A percentile compares a stretch with the other conserved stretches of the same genome.
Conservation (phyloP, 2,329 filamentous ascomycete species). For the Ophioceras dolichostomum region DNA sequence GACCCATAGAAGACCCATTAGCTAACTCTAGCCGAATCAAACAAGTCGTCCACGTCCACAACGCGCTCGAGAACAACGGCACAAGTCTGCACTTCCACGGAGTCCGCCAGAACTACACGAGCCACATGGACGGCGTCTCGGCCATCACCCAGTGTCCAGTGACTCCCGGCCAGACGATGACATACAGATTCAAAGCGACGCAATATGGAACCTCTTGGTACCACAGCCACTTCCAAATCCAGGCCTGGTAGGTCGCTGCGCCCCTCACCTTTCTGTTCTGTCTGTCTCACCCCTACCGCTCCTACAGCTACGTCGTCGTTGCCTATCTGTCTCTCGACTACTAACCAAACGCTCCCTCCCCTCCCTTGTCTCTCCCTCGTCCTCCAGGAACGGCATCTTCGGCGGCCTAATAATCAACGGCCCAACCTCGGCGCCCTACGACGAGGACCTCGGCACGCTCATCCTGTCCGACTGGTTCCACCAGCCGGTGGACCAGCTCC, state of each 20-base stretch:
- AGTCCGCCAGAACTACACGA: conserved; percentile 27
- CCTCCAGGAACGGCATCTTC: conserved; percentile 38
- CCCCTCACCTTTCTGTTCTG: not conserved
- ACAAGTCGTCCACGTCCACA: conserved; percentile 47
- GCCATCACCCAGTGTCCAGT: conserved; percentile 27
- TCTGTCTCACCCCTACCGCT: no score
- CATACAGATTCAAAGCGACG: conserved; percentile 43
- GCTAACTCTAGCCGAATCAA: conserved; percentile 39
- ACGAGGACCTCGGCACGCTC: conserved; percentile 1
- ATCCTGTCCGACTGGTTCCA: conserved; percentile 2
- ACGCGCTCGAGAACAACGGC: conserved; percentile 40
- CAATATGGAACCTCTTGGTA: conserved; percentile 47
- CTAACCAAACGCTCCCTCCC: conserved; percentile 5
- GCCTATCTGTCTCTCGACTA: not conserved
- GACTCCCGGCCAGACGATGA: conserved; percentile 18
- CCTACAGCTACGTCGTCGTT: no score
- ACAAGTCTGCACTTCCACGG: conserved; percentile 39
- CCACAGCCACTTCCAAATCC: conserved; percentile 35
- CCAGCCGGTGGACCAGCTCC: not conserved
- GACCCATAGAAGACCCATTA: no score
- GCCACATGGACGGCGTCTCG: conserved; percentile 26
- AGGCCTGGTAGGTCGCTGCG: not conserved
- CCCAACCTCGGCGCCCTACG: not conserved
- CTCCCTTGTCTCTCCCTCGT: no score
- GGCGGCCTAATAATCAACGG: conserved; percentile 46